Evolutionary conservation across 768 basidiomycete species (phyloP).

Genomic region (Mycena amicta): DNA sequence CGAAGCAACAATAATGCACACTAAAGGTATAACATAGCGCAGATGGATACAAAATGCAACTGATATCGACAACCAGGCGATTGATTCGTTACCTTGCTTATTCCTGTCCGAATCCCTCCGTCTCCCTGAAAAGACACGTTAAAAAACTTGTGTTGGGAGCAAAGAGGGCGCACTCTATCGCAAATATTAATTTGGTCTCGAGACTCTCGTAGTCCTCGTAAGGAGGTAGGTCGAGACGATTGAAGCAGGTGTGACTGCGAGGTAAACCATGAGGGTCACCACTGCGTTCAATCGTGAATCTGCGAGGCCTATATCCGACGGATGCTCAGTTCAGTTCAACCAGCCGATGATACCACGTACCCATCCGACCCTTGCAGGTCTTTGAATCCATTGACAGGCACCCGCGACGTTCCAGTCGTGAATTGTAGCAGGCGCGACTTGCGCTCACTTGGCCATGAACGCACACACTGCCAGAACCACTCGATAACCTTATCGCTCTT

Average conservation of each 20-base stretch:
- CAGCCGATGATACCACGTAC: constrained; percentile 2
- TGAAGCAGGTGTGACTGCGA: constrained; percentile 94
- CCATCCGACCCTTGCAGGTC: constrained; percentile 94
- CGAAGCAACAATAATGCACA: neutral
- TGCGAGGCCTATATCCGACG: constrained; percentile 50
- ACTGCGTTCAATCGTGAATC: constrained; percentile 95
- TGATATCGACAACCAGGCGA: neutral
- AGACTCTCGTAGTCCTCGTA: constrained; percentile 87
- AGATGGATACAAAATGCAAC: constrained; percentile 7
- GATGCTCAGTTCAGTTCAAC: neutral
- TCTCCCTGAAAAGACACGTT: too few relatives aligned
- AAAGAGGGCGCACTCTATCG: constrained; percentile 66
- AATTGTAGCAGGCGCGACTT: constrained; percentile 88
- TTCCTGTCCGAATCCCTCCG: constrained; percentile 75
- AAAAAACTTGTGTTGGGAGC: constrained; percentile 8
- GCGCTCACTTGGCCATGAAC: constrained; percentile 87
- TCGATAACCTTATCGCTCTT: constrained; percentile 87
- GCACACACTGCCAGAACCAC: constrained; percentile 95
- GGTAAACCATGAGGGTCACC: constrained; percentile 88
- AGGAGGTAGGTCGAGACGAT: constrained; percentile 83
- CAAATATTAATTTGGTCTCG: constrained; percentile 82
- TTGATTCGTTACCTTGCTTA: constrained; percentile 30
- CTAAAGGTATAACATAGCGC: neutral
- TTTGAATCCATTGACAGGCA: constrained; percentile 93
- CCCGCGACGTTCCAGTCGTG: constrained; percentile 82